A percentile compares a stretch with the other conserved stretches of the same genome.
These are phyloP conservation scores for Heliosperma pusillum DNA, from an alignment of 148 eudicot genomes.

Conservation along the genomic window DNA sequence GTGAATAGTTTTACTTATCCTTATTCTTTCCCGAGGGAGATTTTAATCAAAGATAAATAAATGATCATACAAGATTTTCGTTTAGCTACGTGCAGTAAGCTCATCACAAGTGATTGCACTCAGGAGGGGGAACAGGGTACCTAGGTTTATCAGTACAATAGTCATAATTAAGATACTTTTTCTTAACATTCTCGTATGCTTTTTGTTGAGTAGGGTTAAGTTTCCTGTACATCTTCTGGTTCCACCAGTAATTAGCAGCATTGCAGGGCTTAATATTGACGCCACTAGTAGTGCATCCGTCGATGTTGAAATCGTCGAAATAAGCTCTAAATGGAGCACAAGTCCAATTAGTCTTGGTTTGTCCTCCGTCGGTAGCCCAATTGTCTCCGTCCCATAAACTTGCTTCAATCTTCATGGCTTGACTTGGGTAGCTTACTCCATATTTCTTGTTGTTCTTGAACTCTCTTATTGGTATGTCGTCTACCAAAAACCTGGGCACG, in stretches of 20 bases:
- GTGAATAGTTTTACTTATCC: no score
- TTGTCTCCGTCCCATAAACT: conserved; percentile 33
- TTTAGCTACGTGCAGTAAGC: neutral
- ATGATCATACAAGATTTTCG: neutral
- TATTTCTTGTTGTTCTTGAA: conserved; percentile 25
- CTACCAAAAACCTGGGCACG: conserved; percentile 32
- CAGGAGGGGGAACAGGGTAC: conserved; percentile 28
- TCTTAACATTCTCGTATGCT: conserved; percentile 22
- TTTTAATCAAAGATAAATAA: neutral
- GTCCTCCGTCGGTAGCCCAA: conserved; percentile 37
- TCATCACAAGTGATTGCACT: conserved; percentile 24
- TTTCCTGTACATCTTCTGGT: conserved; percentile 17
- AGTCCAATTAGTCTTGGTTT: conserved; percentile 30
- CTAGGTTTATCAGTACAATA: conserved; percentile 31
- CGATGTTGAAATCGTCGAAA: conserved; percentile 28
- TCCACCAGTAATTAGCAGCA: conserved; percentile 33
- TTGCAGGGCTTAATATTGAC: conserved; percentile 14
- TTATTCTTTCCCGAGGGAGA: neutral
- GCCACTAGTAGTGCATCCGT: conserved; percentile 27
- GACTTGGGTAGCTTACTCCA: conserved; percentile 29
- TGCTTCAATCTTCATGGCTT: conserved; percentile 27
- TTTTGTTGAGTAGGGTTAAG: conserved; percentile 17
- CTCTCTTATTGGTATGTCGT: conserved; percentile 32
- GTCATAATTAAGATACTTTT: conserved; percentile 26
- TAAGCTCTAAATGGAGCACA: conserved; percentile 32